A percentile compares a stretch with the other conserved stretches of the same genome.
Evolutionary conservation across 1,139 yeast species (phyloP).

Genomic region (Geotrichum europaeum): DNA sequence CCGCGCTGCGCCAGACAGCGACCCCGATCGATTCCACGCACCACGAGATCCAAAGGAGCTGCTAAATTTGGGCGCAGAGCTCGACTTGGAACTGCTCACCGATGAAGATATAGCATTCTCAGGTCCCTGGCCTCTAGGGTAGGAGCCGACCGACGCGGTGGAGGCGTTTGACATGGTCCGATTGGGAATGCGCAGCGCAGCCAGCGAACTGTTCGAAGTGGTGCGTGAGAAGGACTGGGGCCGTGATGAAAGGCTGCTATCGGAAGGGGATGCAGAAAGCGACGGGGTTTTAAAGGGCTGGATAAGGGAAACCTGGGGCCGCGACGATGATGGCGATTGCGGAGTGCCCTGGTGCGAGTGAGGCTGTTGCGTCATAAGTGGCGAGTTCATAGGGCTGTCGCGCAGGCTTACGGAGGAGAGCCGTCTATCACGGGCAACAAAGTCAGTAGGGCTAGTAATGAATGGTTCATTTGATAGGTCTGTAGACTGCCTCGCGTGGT

Average conservation of each 20-base stretch:
- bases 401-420: constrained; percentile 9
- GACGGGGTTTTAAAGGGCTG: constrained; percentile 38
- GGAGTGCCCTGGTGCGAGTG: background rate
- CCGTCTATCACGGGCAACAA: constrained; percentile 11
- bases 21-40: constrained; percentile 27
- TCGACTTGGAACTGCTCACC: constrained; percentile 22
- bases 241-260: constrained; percentile 21
- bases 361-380: constrained; percentile 1
- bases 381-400: constrained; percentile 6
- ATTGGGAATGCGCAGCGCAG: constrained; percentile 30
- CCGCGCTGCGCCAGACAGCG: constrained; percentile 20
- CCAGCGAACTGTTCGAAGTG: constrained; percentile 30
- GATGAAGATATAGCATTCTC: constrained; percentile 24
- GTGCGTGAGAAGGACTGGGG: constrained; percentile 26
- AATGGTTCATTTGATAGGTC: constrained; percentile 1
- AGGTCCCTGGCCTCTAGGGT: constrained; percentile 1
- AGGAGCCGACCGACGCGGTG: constrained; percentile 19
- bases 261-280: constrained; percentile 34
- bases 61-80: constrained; percentile 29
- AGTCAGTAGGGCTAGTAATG: constrained; percentile 13
- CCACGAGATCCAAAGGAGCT: constrained; percentile 31
- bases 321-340: constrained; percentile 12
- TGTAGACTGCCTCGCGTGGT: constrained; percentile 6
- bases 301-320: constrained; percentile 27
- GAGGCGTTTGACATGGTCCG: constrained; percentile 27